Evolutionary conservation across 208 protist genomes (phyloP).

Genomic region (Leishmania martiniquensis): DNA sequence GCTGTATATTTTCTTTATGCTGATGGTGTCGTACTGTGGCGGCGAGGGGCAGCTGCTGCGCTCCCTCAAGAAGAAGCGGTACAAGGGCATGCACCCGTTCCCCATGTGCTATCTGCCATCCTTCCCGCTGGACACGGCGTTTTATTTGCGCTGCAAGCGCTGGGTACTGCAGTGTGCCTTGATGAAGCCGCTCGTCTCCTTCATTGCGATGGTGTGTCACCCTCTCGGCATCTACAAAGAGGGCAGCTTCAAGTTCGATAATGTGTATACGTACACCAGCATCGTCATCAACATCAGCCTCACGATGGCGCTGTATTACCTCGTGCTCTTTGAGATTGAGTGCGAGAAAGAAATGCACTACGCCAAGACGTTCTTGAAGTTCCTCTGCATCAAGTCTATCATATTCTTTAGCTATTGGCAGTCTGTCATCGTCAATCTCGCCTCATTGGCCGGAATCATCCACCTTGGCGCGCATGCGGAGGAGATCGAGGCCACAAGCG

Average conservation of each 20-base stretch:
- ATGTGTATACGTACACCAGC: conserved; percentile 85
- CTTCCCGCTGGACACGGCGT: conserved; percentile 68
- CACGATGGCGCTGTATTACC: conserved; percentile 82
- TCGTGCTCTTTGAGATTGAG: conserved; percentile 89
- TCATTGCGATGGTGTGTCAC: conserved; percentile 70
- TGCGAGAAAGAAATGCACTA: conserved; percentile 83
- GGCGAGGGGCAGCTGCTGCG: conserved; percentile 83
- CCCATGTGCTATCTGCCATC: conserved; percentile 69
- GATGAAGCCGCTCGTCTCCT: conserved; percentile 74
- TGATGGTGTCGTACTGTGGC: conserved; percentile 91
- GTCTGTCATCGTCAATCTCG: conserved; percentile 64
- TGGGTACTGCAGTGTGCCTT: conserved; percentile 93
- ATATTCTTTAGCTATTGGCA: conserved; percentile 94
- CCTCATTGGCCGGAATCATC: conserved; percentile 43
- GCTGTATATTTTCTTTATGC: conserved; percentile 91
- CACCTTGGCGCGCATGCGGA: conserved; percentile 52
- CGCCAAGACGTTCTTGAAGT: conserved; percentile 85
- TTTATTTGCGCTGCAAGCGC: conserved; percentile 88
- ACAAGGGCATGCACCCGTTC: conserved; percentile 74
- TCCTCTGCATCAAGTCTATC: conserved; percentile 89
- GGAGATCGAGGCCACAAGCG: conserved; percentile 44
- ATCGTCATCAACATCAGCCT: conserved; percentile 88
- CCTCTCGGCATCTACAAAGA: conserved; percentile 75
- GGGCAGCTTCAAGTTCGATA: conserved; percentile 54
- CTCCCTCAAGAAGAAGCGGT: conserved; percentile 76